These are phyloP conservation scores for Agarophyton chilense DNA, from an alignment of 23 red algal genomes.

Conservation along the genomic window DNA sequence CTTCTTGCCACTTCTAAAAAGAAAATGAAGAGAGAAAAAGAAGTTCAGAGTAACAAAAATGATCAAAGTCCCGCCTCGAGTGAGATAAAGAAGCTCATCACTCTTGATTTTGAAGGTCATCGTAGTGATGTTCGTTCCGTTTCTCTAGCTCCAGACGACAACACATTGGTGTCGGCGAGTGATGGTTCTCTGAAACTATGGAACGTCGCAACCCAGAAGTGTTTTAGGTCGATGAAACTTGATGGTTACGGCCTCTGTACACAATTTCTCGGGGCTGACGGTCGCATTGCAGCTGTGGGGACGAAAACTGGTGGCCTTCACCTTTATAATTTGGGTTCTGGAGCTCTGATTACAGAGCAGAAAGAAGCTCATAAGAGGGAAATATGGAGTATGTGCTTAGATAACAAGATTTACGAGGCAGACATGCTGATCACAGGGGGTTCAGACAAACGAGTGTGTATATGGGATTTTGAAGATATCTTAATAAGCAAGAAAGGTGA, in stretches of 20 bases:
- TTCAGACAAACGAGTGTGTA: constrained; percentile 70
- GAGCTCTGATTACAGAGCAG: constrained; percentile 18
- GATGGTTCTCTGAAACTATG: constrained; percentile 68
- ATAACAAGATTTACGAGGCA: constrained; percentile 52
- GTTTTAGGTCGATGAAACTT: constrained; percentile 75
- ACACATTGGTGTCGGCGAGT: constrained; percentile 52
- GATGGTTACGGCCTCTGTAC: constrained; percentile 56
- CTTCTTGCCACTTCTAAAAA: not conserved
- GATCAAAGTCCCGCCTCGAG: not conserved
- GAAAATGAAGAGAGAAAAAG: not conserved
- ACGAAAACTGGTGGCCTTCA: constrained; percentile 67
- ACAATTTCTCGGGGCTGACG: constrained; percentile 55
- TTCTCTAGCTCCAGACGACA: constrained; percentile 60
- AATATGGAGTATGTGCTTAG: constrained; percentile 64
- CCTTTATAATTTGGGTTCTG: constrained; percentile 60
- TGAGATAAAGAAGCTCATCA: constrained; percentile 36
- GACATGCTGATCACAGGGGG: constrained; percentile 71
- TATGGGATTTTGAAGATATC: constrained; percentile 70
- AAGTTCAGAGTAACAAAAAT: not conserved
- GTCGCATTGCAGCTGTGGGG: constrained; percentile 51
- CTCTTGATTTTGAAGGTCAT: constrained; percentile 72
- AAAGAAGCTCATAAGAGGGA: constrained; percentile 60
- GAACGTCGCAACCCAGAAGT: constrained; percentile 76
- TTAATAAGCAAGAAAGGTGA: constrained; percentile 16
- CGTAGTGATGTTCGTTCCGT: constrained; percentile 82